Conservation (phyloP, 2,329 filamentous ascomycete genomes). For the Diaporthe nobilis region DNA sequence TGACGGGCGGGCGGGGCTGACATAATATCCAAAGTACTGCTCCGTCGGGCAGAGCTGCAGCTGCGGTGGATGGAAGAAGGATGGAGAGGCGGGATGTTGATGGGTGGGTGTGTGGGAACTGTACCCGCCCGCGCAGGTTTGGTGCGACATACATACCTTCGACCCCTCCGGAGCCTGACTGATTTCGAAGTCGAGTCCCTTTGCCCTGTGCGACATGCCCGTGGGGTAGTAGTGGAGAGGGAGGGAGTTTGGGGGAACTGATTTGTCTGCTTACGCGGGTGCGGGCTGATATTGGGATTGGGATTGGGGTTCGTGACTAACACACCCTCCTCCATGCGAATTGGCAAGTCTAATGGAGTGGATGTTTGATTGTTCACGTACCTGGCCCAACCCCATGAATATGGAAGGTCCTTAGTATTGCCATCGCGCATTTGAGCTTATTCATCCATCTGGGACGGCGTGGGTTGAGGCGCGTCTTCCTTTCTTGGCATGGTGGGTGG, state of each 20-base stretch:
- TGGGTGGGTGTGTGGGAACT: background rate
- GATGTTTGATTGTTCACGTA: background rate
- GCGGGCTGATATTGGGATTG: background rate
- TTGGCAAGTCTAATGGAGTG: background rate
- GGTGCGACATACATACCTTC: background rate
- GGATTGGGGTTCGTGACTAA: background rate
- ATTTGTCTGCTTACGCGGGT: background rate
- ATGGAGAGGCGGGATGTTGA: background rate
- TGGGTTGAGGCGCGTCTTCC: background rate
- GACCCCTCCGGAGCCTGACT: background rate
- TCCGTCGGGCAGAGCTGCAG: constrained; percentile 1
- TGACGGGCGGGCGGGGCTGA: constrained; percentile 2
- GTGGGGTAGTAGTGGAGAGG: background rate
- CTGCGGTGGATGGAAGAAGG: background rate
- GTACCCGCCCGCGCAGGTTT: background rate
- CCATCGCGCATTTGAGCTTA: background rate
- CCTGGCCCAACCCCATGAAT: background rate
- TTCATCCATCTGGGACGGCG: background rate
- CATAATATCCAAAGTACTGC: background rate
- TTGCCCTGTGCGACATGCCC: background rate
- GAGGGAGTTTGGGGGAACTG: background rate
- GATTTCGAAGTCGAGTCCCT: background rate
- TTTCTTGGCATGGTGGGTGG: background rate
- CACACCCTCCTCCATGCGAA: background rate
- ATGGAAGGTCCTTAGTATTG: background rate